Conservation (phyloP, 2,329 filamentous ascomycete species). For the Aschersonia sp. region DNA sequence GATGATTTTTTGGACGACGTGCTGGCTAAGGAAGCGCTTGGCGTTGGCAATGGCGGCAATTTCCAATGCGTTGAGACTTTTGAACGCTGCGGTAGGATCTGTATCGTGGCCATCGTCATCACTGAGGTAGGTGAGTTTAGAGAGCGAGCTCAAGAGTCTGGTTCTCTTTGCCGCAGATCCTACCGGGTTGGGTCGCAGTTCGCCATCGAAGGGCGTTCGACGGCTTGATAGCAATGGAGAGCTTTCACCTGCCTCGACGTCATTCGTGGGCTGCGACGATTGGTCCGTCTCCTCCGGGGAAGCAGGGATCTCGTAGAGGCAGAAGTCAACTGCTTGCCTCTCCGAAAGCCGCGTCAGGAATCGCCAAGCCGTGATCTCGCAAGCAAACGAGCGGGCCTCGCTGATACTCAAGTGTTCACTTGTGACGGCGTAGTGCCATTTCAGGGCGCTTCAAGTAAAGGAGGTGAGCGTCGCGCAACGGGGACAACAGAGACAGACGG, state of each 20-base stretch:
- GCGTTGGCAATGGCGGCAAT: constrained; percentile 70
- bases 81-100: constrained; percentile 57
- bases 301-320: constrained; percentile 56
- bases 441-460: constrained; percentile 41
- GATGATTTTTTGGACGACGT: constrained; percentile 68
- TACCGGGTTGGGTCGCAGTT: constrained; percentile 9
- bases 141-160: constrained; percentile 37
- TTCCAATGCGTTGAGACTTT: constrained; percentile 71
- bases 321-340: constrained; percentile 58
- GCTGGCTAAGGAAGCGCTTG: constrained; percentile 73
- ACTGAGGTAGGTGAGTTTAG: constrained; percentile 30
- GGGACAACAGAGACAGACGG: not conserved
- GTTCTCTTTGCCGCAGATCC: constrained; percentile 30
- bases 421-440: constrained; percentile 56
- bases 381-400: constrained; percentile 55
- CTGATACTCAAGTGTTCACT: constrained; percentile 51
- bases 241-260: constrained; percentile 31
- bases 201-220: constrained; percentile 11
- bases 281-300: constrained; percentile 10
- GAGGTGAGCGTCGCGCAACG: not conserved
- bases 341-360: constrained; percentile 59
- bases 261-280: constrained; percentile 4
- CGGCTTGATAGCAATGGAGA: constrained; percentile 28
- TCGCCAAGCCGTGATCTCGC: constrained; percentile 70
- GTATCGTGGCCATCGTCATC: constrained; percentile 29